phyloP scores from a whole-genome alignment of 2,329 filamentous ascomycete genomes.

The Fusarium chlamydosporum region DNA sequence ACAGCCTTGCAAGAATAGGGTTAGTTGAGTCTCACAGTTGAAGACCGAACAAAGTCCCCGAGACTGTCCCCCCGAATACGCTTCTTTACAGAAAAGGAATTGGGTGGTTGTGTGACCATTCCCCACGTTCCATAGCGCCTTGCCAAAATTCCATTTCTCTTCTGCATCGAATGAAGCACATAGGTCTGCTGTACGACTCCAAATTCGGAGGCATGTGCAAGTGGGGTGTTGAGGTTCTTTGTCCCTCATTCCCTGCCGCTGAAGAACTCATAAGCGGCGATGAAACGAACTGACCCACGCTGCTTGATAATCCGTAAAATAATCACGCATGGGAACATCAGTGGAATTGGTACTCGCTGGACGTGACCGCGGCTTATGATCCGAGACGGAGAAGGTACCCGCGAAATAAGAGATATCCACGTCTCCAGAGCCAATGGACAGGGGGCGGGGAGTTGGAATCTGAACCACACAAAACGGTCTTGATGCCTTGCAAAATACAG shows the following conservation, averaged over 20 bases:
- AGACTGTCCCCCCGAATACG: conserved; percentile 31
- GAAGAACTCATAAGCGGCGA: conserved; percentile 25
- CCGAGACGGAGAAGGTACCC: conserved; percentile 21
- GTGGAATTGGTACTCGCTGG: conserved; percentile 16
- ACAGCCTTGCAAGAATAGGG: conserved; percentile 25
- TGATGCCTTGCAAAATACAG: background rate
- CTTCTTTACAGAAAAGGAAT: conserved; percentile 12
- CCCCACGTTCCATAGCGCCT: conserved; percentile 26
- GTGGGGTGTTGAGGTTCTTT: conserved; percentile 36
- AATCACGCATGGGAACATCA: conserved; percentile 35
- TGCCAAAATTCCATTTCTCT: conserved; percentile 25
- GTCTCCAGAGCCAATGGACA: conserved; percentile 32
- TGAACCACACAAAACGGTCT: conserved; percentile 8
- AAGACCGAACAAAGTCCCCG: conserved; percentile 38
- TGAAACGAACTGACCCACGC: conserved; percentile 19
- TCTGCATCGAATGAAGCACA: conserved; percentile 14
- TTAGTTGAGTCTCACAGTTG: conserved; percentile 24
- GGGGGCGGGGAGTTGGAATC: conserved; percentile 42
- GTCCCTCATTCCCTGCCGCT: conserved; percentile 13
- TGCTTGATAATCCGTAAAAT: conserved; percentile 15
- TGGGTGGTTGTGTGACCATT: conserved; percentile 16
- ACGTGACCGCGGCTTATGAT: conserved; percentile 8
- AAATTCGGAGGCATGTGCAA: conserved; percentile 13
- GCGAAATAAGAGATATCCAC: conserved; percentile 37
- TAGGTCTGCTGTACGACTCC: conserved; percentile 11